Evolutionary conservation across 305 asterid genomes (phyloP).

Genomic region (Stenogyne calaminthoides): DNA sequence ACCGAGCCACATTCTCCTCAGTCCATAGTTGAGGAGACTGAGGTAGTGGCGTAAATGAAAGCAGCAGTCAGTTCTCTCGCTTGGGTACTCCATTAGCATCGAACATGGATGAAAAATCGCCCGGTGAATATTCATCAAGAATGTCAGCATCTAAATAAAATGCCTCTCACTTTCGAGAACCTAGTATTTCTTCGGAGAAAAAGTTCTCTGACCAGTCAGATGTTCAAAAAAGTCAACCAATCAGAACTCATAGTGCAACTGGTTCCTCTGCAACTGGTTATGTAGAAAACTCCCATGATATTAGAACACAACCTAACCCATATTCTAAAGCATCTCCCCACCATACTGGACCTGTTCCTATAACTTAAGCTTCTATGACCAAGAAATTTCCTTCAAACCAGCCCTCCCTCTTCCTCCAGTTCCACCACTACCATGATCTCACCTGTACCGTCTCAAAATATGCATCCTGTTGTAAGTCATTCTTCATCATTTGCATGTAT

Average conservation of each 20-base stretch:
- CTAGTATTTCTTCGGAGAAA: slow-evolving; percentile 78
- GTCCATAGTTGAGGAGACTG: slow-evolving; percentile 83
- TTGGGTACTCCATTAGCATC: slow-evolving; percentile 60
- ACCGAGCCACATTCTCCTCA: slow-evolving; percentile 69
- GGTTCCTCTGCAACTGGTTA: slow-evolving; percentile 48
- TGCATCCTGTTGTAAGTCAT: slow-evolving; percentile 47
- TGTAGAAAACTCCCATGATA: slow-evolving; percentile 48
- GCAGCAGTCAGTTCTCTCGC: slow-evolving; percentile 55
- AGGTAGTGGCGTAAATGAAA: slow-evolving; percentile 61
- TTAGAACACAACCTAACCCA: slow-evolving; percentile 53
- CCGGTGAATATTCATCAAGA: slow-evolving; percentile 76
- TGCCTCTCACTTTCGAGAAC: slow-evolving; percentile 72
- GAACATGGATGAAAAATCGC: slow-evolving; percentile 63
- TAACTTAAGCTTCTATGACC: slow-evolving; percentile 63
- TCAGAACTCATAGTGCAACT: slow-evolving; percentile 39
- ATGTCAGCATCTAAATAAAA: slow-evolving; percentile 67
- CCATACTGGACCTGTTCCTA: slow-evolving; percentile 44
- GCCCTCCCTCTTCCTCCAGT: slow-evolving; percentile 81
- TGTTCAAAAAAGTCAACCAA: slow-evolving; percentile 47
- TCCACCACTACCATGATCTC: slow-evolving; percentile 71
- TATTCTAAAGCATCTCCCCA: slow-evolving; percentile 49
- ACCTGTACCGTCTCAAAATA: slow-evolving; percentile 51
- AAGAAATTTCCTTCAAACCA: slow-evolving; percentile 58
- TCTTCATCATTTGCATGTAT: slow-evolving; percentile 49
- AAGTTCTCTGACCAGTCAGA: slow-evolving; percentile 61